Percentiles rank a stretch among this genome's conserved stretches.
phyloP scores from a whole-genome alignment of 139 green algal genomes.

The Yamagishiella unicocca region DNA sequence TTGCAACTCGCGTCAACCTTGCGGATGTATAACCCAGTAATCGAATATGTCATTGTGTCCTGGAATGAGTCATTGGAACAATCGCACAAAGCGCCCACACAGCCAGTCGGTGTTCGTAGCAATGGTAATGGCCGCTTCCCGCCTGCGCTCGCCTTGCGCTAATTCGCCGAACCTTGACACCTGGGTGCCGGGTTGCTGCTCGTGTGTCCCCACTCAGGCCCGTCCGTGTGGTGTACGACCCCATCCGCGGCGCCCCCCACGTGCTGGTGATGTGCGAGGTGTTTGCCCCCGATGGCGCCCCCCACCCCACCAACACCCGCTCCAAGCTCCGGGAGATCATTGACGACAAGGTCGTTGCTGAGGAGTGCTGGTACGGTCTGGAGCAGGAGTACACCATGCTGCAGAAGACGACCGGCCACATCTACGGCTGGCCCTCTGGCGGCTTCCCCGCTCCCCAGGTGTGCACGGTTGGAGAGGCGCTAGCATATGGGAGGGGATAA shows the following conservation, averaged over 20 bases:
- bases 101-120: no score
- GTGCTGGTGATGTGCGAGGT: constrained; percentile 95
- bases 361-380: constrained; percentile 87
- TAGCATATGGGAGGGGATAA: no score
- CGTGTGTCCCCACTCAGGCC: no score
- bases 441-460: constrained; percentile 89
- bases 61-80: no score
- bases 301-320: constrained; percentile 91
- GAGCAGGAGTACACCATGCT: constrained; percentile 97
- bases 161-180: no score
- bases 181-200: no score
- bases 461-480: background rate
- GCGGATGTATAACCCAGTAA: no score
- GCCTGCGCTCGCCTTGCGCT: no score
- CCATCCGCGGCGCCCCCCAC: constrained; percentile 91
- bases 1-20: no score
- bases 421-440: constrained; percentile 86
- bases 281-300: constrained; percentile 77
- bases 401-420: constrained; percentile 57
- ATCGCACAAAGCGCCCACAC: no score
- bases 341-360: constrained; percentile 67
- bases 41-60: no score
- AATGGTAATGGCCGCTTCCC: no score
- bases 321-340: constrained; percentile 83
- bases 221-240: constrained; percentile 85